Conservation (phyloP, 345 rosid genomes). For the Lagerstroemia speciosa region DNA sequence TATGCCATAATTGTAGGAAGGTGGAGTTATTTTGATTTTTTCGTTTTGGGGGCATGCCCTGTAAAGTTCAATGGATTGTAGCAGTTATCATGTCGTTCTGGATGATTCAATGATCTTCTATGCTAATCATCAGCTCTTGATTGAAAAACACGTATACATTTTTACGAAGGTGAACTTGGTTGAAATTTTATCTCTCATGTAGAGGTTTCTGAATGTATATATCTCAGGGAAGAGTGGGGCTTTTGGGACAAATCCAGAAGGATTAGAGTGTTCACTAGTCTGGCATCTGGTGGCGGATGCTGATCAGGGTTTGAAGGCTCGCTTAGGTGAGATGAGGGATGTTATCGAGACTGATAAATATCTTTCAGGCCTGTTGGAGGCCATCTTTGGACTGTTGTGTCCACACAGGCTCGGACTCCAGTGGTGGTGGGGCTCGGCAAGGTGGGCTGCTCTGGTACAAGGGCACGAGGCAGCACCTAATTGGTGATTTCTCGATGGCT, state of each 20-base stretch:
- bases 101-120: neutral
- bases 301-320: constrained; percentile 39
- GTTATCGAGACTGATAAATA: constrained; percentile 79
- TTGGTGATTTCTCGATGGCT: constrained; percentile 94
- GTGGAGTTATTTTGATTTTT: neutral
- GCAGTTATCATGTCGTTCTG: neutral
- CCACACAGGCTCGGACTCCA: constrained; percentile 45
- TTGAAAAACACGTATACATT: neutral
- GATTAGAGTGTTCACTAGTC: neutral
- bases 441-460: constrained; percentile 96
- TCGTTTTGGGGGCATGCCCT: neutral
- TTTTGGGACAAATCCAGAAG: neutral
- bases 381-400: constrained; percentile 42
- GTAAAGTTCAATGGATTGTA: neutral
- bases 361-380: constrained; percentile 80
- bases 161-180: neutral
- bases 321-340: constrained; percentile 91
- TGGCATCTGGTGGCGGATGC: constrained; percentile 17
- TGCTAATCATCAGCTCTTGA: neutral
- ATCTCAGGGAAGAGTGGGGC: neutral
- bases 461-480: constrained; percentile 75
- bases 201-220: neutral
- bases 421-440: constrained; percentile 42
- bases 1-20: too few species aligned
- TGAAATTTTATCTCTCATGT: neutral